These are phyloP conservation scores for Fusarium sp. DNA, from an alignment of 2,329 filamentous ascomycete species.

Conservation along the genomic window DNA sequence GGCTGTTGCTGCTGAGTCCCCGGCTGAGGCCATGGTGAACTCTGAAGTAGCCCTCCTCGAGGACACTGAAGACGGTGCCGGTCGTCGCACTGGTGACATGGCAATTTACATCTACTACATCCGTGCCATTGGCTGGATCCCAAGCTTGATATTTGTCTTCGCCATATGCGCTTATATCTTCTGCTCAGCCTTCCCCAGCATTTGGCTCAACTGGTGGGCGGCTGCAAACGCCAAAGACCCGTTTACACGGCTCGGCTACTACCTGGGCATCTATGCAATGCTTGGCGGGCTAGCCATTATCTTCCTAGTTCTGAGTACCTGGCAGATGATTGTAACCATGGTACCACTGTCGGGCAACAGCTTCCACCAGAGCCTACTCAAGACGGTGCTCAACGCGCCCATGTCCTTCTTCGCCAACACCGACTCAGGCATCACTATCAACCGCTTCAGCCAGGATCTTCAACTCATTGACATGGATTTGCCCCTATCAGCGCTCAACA, in stretches of 20 bases:
- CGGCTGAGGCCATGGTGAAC: neutral
- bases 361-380: slow-evolving; percentile 43
- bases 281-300: slow-evolving; percentile 36
- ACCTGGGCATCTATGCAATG: slow-evolving; percentile 45
- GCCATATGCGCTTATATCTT: slow-evolving; percentile 47
- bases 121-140: slow-evolving; percentile 47
- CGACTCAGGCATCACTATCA: slow-evolving; percentile 55
- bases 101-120: slow-evolving; percentile 50
- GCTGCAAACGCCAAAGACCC: slow-evolving; percentile 39
- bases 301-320: slow-evolving; percentile 40
- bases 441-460: slow-evolving; percentile 59
- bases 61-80: slow-evolving; percentile 4
- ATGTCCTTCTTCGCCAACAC: slow-evolving; percentile 55
- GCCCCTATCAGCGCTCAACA: slow-evolving; percentile 47
- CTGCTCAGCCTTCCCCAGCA: slow-evolving; percentile 47
- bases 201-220: slow-evolving; percentile 50
- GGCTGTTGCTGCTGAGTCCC: neutral
- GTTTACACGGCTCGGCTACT: slow-evolving; percentile 39
- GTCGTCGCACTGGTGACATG: slow-evolving; percentile 38
- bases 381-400: slow-evolving; percentile 49
- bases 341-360: slow-evolving; percentile 42
- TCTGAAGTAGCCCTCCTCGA: slow-evolving; percentile 20
- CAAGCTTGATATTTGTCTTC: slow-evolving; percentile 36
- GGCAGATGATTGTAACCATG: slow-evolving; percentile 50
- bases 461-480: slow-evolving; percentile 57